Evolutionary conservation across 2,329 filamentous ascomycete genomes (phyloP), one percentile per base, ranked within the genome.

Genomic region (Macrophomina phaseolina): DNA sequence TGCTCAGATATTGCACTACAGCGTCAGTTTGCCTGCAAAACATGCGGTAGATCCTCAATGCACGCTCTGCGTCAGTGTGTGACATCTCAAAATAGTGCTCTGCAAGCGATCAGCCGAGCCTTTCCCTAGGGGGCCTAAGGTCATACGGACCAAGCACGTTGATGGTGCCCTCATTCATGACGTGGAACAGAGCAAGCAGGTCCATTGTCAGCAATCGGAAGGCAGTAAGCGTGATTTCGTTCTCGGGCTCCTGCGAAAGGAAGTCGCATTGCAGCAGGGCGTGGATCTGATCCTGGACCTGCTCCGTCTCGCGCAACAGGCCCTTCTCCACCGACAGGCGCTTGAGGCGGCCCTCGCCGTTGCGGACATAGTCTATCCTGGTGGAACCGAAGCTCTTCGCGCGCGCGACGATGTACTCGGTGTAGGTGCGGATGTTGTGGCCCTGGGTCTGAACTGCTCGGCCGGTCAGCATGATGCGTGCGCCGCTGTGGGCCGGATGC

Each of bases 71-170:
- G 79, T 99, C 95, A 32, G 92, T 86, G 74, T 92, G 92, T 61
- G 95, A 97, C 91, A 99, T 94, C 81, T 99, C 95, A 74, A 99
- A 99, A 79, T 98, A 99, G 79, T 96, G 92, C 73, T 95, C 93
- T 96, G 69, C 28, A 32, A 36, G 3, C 52, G 28, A 45, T 77
- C 49, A 79, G 72, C 56, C 68, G 18, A 9, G 28, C 34, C n/a
- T 36, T 36, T 28, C 8, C 11, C 42, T 11, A 40, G 14, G 58
- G 58, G 58, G 56, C 56, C 40, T 18, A 42, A 61, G 48, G 66
- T 18, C 14, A 63, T 64, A 75, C 88, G 70, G 83, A 96, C 94
- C 93, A 67, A 99, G 83, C 68, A 99, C 93, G 79, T 97, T 97
- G 81, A 99, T 99, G 76, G 97, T 92, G 58, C 92, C 95, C 80